Evolutionary conservation across 768 basidiomycete genomes (phyloP).

Genomic region (Rhodotorula babjevae): DNA sequence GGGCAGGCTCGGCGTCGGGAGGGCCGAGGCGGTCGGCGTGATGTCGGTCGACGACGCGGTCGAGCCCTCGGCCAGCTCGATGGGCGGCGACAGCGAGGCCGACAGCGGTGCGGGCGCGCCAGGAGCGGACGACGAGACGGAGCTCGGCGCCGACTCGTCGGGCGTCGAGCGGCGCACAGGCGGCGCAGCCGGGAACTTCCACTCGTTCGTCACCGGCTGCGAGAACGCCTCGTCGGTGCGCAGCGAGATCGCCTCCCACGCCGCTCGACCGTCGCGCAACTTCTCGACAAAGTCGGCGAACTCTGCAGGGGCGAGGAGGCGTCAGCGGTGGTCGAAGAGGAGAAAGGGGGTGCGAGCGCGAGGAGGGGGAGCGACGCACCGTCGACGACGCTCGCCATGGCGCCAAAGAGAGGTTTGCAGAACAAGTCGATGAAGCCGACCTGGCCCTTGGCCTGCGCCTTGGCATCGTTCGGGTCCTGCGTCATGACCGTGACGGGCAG

Average conservation of each 20-base stretch:
- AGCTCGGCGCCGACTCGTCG: neutral
- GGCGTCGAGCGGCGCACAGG: neutral
- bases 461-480: conserved; percentile 47
- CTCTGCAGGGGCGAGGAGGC: conserved; percentile 50
- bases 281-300: conserved; percentile 63
- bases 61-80: neutral
- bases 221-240: conserved; percentile 32
- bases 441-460: conserved; percentile 73
- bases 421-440: conserved; percentile 81
- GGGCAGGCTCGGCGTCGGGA: neutral
- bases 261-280: conserved; percentile 63
- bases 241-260: conserved; percentile 57
- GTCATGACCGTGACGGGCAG: conserved; percentile 60
- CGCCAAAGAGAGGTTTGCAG: conserved; percentile 74
- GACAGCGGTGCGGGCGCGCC: neutral
- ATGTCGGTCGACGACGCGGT: neutral
- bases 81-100: neutral
- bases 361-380: conserved; percentile 51
- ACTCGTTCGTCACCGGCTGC: conserved; percentile 15
- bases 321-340: neutral
- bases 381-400: conserved; percentile 67
- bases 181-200: conserved; percentile 3
- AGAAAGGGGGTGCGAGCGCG: too few relatives aligned
- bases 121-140: neutral
- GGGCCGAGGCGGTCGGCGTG: neutral